A percentile compares a stretch with the other conserved stretches of the same genome.
phyloP scores from a whole-genome alignment of 306 rosid genomes.

The Argentina anserina region DNA sequence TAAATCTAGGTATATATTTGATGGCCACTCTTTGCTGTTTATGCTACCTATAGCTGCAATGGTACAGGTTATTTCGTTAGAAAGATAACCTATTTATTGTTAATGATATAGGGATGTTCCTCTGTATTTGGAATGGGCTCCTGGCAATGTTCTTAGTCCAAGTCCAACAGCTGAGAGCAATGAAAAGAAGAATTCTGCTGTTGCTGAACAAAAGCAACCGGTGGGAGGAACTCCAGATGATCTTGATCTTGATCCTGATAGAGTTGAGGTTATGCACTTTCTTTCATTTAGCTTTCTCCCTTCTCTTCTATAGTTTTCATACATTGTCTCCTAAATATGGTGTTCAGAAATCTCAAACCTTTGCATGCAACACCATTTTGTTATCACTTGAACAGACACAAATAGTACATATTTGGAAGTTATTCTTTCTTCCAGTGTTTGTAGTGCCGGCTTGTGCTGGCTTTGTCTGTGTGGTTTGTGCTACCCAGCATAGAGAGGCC shows the following conservation, averaged over 20 bases:
- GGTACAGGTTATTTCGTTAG: not conserved
- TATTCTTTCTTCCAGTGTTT: too few species aligned
- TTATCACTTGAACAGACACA: not conserved
- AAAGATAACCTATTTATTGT: constrained; percentile 9
- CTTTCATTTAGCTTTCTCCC: not conserved
- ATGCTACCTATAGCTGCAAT: constrained; percentile 6
- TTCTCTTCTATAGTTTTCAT: not conserved
- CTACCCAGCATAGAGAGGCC: not conserved
- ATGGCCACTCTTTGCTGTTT: not conserved
- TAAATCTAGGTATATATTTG: not conserved
- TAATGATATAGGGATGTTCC: constrained; percentile 73
- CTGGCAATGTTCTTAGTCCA: constrained; percentile 59
- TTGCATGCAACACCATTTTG: not conserved
- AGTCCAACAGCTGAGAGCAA: constrained; percentile 36
- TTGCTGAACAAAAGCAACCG: constrained; percentile 60
- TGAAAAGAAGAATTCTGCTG: constrained; percentile 32
- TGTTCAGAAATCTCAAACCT: constrained; percentile 9
- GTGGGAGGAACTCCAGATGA: constrained; percentile 64
- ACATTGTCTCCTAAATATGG: not conserved
- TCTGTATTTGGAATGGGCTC: constrained; percentile 94
- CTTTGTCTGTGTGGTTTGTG: not conserved
- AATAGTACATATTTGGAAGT: not conserved
- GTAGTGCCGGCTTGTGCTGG: too few species aligned
- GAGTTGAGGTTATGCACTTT: constrained; percentile 62
- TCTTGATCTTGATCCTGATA: constrained; percentile 76